Conservation (phyloP, 768 basidiomycete genomes). For the Artomyces pyxidatus region DNA sequence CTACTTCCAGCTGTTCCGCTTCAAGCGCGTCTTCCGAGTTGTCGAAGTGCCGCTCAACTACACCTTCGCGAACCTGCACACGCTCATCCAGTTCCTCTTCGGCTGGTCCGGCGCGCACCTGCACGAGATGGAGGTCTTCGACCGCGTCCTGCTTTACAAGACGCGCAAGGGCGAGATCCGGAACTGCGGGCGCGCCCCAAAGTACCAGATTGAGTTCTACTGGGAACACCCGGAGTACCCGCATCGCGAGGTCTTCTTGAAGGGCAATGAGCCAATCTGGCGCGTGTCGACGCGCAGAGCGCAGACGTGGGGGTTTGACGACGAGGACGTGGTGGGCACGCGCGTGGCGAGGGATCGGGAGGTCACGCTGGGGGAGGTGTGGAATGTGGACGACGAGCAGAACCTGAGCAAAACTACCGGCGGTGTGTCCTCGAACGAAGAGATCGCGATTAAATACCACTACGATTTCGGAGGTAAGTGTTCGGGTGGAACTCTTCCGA, state of each 20-base stretch:
- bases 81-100: not conserved
- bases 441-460: not conserved
- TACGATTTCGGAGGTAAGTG: not conserved
- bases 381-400: not conserved
- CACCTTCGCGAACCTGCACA: slow-evolving; percentile 2
- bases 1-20: not conserved
- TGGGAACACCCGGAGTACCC: not conserved
- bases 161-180: not conserved
- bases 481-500: too few species aligned
- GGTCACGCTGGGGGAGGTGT: not conserved
- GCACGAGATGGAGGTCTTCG: not conserved
- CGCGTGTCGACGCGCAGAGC: not conserved
- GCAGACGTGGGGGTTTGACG: not conserved
- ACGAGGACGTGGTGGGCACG: not conserved
- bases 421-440: not conserved
- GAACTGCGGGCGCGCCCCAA: not conserved
- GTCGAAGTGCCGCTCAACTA: not conserved
- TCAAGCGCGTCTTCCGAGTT: slow-evolving; percentile 2
- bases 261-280: not conserved
- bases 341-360: not conserved
- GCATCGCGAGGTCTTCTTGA: too few species aligned
- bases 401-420: not conserved
- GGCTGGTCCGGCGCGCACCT: not conserved
- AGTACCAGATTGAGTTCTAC: not conserved
- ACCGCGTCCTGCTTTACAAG: not conserved